Conservation (phyloP, 1,139 yeast genomes). For the Protomyces pachydermus region DNA sequence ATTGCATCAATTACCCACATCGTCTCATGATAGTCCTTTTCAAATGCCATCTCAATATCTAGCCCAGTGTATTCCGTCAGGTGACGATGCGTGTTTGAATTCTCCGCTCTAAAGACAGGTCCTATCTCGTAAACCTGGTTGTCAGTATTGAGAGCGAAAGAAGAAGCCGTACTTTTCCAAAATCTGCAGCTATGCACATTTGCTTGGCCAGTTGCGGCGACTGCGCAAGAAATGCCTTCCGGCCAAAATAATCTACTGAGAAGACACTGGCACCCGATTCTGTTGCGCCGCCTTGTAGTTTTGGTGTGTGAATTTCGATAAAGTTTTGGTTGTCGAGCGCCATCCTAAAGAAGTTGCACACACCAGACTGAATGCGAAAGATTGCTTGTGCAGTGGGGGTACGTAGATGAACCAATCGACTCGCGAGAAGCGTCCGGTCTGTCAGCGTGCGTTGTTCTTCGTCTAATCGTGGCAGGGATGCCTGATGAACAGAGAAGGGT, state of each 20-base stretch:
- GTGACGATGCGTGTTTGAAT: constrained; percentile 97
- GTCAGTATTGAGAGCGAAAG: neutral
- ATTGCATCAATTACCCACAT: constrained; percentile 76
- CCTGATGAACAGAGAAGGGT: constrained; percentile 93
- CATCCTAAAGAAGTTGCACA: constrained; percentile 82
- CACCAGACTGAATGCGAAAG: constrained; percentile 88
- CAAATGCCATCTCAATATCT: constrained; percentile 96
- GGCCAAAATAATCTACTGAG: constrained; percentile 85
- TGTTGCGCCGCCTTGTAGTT: constrained; percentile 87
- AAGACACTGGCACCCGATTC: constrained; percentile 98
- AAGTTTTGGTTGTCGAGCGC: constrained; percentile 64
- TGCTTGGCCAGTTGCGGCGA: constrained; percentile 97
- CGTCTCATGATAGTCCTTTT: constrained; percentile 95
- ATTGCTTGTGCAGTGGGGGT: constrained; percentile 96
- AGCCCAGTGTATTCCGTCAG: constrained; percentile 98
- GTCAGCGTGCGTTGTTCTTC: constrained; percentile 50
- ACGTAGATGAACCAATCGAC: constrained; percentile 92
- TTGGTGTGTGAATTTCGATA: constrained; percentile 92
- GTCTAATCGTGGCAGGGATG: constrained; percentile 87
- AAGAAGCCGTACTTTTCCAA: constrained; percentile 47
- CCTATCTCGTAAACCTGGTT: constrained; percentile 86
- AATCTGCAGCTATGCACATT: constrained; percentile 95
- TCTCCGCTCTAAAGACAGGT: constrained; percentile 98
- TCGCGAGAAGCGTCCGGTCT: constrained; percentile 67
- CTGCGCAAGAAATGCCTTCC: constrained; percentile 90